These are phyloP conservation scores for Aspergillus piperis DNA, from an alignment of 2,329 filamentous ascomycete genomes.

Conservation along the genomic window DNA sequence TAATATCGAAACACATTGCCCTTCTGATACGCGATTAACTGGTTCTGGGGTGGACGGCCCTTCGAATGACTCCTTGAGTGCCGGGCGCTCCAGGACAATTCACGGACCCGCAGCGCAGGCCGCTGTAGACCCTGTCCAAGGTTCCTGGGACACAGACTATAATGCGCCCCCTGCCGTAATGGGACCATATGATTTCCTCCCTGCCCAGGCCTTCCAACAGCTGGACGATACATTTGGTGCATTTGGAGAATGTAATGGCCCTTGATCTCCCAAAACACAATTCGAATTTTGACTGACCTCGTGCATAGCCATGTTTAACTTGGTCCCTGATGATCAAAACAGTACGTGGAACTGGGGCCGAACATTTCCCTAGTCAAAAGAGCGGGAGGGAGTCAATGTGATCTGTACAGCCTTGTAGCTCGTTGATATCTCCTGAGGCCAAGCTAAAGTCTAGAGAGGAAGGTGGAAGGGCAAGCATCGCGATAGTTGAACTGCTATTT, in stretches of 20 bases:
- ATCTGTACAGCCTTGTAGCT: not conserved
- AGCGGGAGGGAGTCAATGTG: too few species aligned
- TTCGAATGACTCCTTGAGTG: not conserved
- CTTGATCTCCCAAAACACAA: not conserved
- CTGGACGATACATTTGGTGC: conserved; percentile 3
- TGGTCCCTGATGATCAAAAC: conserved; percentile 4
- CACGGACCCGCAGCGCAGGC: not conserved
- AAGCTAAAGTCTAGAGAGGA: not conserved
- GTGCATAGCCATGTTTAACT: not conserved
- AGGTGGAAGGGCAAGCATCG: too few species aligned
- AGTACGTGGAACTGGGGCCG: conserved; percentile 6
- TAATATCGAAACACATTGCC: not conserved
- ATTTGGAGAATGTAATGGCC: not conserved
- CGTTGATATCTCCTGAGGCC: not conserved
- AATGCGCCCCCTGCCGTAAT: not conserved
- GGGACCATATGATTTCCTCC: not conserved
- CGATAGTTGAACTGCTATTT: too few species aligned
- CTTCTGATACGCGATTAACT: not conserved
- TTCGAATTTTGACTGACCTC: not conserved
- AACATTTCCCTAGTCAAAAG: not conserved
- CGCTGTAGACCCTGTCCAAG: not conserved
- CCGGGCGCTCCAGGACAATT: not conserved
- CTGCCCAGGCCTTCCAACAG: not conserved
- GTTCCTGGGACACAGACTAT: not conserved
- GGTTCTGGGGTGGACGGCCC: too few species aligned